Evolutionary conservation across 345 rosid genomes (phyloP).

Genomic region (Populus tremula): DNA sequence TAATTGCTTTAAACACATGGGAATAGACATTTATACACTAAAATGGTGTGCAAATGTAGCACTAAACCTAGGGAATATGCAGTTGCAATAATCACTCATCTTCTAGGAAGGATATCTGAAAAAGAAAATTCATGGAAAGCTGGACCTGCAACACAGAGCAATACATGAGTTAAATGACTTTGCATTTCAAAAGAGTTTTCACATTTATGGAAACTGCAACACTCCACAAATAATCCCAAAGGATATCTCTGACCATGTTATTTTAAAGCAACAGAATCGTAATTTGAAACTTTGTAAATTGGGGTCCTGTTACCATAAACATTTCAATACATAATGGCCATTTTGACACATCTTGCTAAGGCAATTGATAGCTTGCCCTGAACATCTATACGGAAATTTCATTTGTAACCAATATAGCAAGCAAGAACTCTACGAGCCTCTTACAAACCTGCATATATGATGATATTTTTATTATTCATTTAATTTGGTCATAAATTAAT

Average conservation of each 20-base stretch:
- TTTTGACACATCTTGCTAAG: not conserved
- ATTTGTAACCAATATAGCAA: constrained; percentile 34
- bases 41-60: not conserved
- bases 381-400: not conserved
- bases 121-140: constrained; percentile 87
- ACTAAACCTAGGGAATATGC: not conserved
- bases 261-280: not conserved
- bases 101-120: constrained; percentile 55
- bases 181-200: not conserved
- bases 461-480: not conserved
- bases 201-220: not conserved
- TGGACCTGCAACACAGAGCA: constrained; percentile 54
- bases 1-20: not conserved
- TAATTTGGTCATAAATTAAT: too few relatives aligned
- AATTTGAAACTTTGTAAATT: not conserved
- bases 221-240: not conserved
- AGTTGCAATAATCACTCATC: constrained; percentile 10
- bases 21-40: not conserved
- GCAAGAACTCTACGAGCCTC: constrained; percentile 81
- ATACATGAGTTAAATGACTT: not conserved
- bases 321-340: not conserved
- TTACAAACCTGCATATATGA: constrained; percentile 55
- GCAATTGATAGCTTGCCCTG: not conserved
- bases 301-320: not conserved
- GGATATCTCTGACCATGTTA: not conserved